Base-by-base conservation (phyloP, 2,329 filamentous ascomycete genomes). In the Helicocarpus griseus region DNA sequence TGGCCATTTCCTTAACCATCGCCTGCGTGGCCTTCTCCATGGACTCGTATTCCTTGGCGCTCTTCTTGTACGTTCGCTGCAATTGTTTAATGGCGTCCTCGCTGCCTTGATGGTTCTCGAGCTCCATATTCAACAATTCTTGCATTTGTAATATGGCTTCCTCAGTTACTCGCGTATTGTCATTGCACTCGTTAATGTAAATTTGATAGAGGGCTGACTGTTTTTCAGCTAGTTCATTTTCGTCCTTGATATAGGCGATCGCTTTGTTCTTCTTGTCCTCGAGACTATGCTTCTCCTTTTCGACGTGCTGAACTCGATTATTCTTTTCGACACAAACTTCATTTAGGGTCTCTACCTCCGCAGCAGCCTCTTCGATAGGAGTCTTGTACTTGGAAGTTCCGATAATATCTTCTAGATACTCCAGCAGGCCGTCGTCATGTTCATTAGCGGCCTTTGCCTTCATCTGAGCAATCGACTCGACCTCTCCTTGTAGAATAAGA, bases 401-500 rank as follows among this genome's bases (percentile, higher is more conserved):
- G 61, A 98, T 97, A 55, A 98, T 98, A 63, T 98, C 93, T 67
- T 98, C 93, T 0, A 98, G 80, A 58, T 98, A 98, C 68, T 98
- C 93, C 17, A 98, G 77, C 3, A 98, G 79, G 11, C 93, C 93
- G 62, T 98, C 93, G 55, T 98, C 93, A 63, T 97, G 91, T 67
- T 98, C 93, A 60, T 88, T 91, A 39, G 80, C 84, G 3, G 94
- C 93, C 69, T 98, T 98, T 17, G 94, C 79, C 70, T 98, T 98
- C 93, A 98, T 98, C 70, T 97, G 93, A 5, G 93, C 91, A 65
- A 98, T 98, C 0, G 91, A 96, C 68, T 98, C 93, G 53, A 98
- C 93, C 67, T 98, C 93, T 63, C 93, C 93, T 69, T 98, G 93
- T 9, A 98, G 74, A 63, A 98, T 98, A 50, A 98, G 73, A 72